Conservation (phyloP, 345 rosid genomes). For the Acer saccharum region DNA sequence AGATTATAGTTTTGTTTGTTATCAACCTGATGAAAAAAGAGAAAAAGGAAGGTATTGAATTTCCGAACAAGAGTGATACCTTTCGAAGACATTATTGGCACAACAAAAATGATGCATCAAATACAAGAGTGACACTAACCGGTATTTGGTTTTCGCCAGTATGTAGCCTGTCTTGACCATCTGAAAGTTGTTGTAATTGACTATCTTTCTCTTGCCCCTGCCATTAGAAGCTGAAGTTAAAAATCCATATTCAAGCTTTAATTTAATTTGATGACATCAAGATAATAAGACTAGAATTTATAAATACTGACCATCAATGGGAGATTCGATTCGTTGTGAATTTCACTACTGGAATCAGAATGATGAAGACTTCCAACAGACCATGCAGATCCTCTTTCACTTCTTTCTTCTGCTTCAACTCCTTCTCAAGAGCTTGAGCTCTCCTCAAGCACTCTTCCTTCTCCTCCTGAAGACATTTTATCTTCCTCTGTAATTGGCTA, state of each 20-base stretch:
- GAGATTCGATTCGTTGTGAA: slow-evolving; percentile 23
- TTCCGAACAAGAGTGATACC: not conserved
- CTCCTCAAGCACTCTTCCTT: slow-evolving; percentile 43
- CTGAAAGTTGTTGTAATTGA: not conserved
- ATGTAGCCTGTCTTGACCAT: not conserved
- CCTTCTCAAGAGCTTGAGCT: slow-evolving; percentile 36
- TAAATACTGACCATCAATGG: slow-evolving; percentile 32
- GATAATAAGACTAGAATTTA: slow-evolving; percentile 3
- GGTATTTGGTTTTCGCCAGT: slow-evolving; percentile 4
- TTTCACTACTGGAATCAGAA: slow-evolving; percentile 18
- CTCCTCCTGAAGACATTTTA: slow-evolving; percentile 51
- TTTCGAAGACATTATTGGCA: slow-evolving; percentile 3
- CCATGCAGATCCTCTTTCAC: slow-evolving; percentile 16
- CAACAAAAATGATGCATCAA: not conserved
- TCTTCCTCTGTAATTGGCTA: slow-evolving; percentile 55
- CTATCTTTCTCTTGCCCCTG: slow-evolving; percentile 23
- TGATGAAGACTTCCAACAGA: slow-evolving; percentile 18
- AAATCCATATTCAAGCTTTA: slow-evolving; percentile 3
- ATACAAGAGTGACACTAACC: slow-evolving; percentile 1
- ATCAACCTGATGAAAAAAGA: slow-evolving; percentile 33
- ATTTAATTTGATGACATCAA: slow-evolving; percentile 3
- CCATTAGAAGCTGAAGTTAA: slow-evolving; percentile 15
- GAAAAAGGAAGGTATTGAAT: not conserved
- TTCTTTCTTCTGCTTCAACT: slow-evolving; percentile 30
- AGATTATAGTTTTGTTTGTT: slow-evolving; percentile 10